Evolutionary conservation across 495 filamentous ascomycete species (phyloP).

Genomic region (Penicillium malachiteum): DNA sequence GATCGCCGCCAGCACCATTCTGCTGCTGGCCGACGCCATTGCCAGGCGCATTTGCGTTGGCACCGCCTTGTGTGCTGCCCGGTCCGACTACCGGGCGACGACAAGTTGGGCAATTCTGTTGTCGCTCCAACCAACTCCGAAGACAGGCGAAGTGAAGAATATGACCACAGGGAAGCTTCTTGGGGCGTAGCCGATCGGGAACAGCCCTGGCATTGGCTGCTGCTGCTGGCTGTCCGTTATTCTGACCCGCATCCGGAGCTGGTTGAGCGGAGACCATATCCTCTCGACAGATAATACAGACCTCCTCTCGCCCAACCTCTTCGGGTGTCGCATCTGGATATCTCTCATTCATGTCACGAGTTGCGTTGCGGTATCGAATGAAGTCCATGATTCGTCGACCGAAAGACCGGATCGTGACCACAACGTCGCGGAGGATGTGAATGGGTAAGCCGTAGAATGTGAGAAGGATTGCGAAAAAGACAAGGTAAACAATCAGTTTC

Average conservation of each 20-base stretch:
- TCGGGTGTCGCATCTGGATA: constrained; percentile 91
- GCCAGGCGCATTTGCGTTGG: constrained; percentile 18
- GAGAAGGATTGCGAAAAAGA: constrained; percentile 90
- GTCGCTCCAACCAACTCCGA: constrained; percentile 95
- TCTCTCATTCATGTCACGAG: constrained; percentile 84
- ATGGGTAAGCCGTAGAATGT: constrained; percentile 93
- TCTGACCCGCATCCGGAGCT: constrained; percentile 31
- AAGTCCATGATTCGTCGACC: constrained; percentile 83
- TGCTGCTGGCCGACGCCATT: constrained; percentile 30
- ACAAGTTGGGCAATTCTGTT: constrained; percentile 96
- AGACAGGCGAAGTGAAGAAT: constrained; percentile 93
- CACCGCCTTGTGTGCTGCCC: constrained; percentile 25
- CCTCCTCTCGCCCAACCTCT: constrained; percentile 80
- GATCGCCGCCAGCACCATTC: constrained; percentile 26
- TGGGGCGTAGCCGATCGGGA: constrained; percentile 82
- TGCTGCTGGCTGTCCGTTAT: constrained; percentile 21
- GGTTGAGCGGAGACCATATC: constrained; percentile 78
- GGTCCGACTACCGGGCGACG: constrained; percentile 66
- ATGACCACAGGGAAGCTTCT: constrained; percentile 95
- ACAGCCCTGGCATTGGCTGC: constrained; percentile 22
- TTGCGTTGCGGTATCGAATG: constrained; percentile 81
- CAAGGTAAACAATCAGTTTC: constrained; percentile 82
- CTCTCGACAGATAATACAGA: constrained; percentile 97
- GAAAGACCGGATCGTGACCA: constrained; percentile 90
- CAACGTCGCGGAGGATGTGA: constrained; percentile 93